A percentile compares a stretch with the other conserved stretches of the same genome.
Evolutionary conservation across 1,284 basidiomycete genomes (phyloP).

Genomic region (Cryptococcus sp.): DNA sequence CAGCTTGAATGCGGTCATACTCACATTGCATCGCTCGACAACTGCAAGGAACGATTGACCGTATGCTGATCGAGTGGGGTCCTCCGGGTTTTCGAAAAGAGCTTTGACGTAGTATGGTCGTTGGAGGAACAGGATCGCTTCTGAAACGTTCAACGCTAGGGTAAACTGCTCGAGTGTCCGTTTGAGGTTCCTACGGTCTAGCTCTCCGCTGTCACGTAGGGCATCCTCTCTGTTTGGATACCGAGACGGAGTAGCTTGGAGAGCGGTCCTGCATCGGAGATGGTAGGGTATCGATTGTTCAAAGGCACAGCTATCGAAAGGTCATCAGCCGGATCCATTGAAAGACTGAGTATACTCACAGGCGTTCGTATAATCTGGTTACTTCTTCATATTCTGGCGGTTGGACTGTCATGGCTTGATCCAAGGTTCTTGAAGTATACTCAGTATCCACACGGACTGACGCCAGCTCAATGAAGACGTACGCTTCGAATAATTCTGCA

Average conservation of each 20-base stretch:
- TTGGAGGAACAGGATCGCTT: conserved; percentile 24
- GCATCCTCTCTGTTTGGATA: conserved; percentile 15
- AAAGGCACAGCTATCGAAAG: conserved; percentile 13
- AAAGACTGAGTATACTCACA: conserved; percentile 4
- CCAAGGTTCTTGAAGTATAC: conserved; percentile 6
- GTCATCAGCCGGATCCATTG: not conserved
- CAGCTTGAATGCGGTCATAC: not conserved
- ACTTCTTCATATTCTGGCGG: conserved; percentile 1
- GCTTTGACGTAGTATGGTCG: conserved; percentile 27
- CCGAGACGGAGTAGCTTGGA: conserved; percentile 19
- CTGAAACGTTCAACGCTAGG: conserved; percentile 23
- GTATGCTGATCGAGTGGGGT: conserved; percentile 20
- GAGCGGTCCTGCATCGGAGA: conserved; percentile 23
- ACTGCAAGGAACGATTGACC: conserved; percentile 24
- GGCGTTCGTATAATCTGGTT: conserved; percentile 8
- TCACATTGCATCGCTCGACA: conserved; percentile 19
- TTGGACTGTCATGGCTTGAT: conserved; percentile 5
- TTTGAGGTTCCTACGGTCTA: conserved; percentile 12
- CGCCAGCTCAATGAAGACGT: not conserved
- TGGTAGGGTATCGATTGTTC: conserved; percentile 24
- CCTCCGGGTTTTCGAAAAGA: conserved; percentile 16
- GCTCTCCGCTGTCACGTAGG: conserved; percentile 3
- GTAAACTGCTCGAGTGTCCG: conserved; percentile 24
- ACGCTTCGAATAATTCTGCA: conserved; percentile 11
- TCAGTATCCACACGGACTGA: not conserved